phyloP scores from a whole-genome alignment of 2,329 filamentous ascomycete species.

The Zelopaecilomyces penicillatus region DNA sequence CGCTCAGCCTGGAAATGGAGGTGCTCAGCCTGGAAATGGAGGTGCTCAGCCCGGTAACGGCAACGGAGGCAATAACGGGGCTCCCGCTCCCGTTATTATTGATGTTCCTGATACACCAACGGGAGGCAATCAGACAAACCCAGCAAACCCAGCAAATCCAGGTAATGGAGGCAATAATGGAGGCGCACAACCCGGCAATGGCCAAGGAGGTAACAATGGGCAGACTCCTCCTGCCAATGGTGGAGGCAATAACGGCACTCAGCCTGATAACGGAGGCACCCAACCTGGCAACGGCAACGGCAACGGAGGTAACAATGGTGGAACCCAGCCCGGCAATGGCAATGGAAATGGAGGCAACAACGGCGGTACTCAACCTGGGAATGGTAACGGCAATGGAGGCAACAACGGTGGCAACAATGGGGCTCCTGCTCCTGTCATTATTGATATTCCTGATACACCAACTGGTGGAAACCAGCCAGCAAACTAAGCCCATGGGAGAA shows the following conservation, averaged over 20 bases:
- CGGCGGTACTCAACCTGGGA: background rate
- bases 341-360: conserved; percentile 1
- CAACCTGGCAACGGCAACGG: background rate
- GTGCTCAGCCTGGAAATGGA: no score
- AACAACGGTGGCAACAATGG: no score
- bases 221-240: background rate
- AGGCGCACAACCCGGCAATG: background rate
- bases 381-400: no score
- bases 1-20: background rate
- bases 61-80: no score
- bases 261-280: background rate
- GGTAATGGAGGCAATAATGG: background rate
- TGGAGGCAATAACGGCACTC: background rate
- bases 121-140: background rate
- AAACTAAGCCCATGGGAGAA: background rate
- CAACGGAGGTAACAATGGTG: background rate
- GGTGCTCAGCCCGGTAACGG: background rate
- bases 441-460: no score
- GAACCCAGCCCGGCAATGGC: conserved; percentile 1
- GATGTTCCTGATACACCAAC: no score
- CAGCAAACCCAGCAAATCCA: background rate
- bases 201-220: background rate
- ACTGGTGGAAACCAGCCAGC: no score
- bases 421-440: no score
- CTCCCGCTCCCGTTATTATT: no score